Percentiles rank a stretch among this genome's conserved stretches.
Conservation (phyloP, 768 basidiomycete species). For the Auricularia sp. region DNA sequence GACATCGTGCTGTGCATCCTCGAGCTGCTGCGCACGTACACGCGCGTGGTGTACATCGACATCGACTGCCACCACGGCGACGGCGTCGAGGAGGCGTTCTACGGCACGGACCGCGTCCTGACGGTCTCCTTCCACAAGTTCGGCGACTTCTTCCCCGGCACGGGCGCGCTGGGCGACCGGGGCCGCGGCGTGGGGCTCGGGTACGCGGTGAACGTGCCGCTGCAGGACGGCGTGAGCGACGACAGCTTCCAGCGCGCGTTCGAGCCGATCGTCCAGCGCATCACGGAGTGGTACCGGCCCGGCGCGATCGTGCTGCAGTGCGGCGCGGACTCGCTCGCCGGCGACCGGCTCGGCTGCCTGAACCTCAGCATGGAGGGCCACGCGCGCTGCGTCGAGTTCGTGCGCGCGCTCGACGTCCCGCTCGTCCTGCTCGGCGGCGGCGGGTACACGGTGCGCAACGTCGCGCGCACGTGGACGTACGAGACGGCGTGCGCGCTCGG, state of each 20-base stretch:
- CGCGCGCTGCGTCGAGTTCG: slow-evolving; percentile 79
- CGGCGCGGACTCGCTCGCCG: slow-evolving; percentile 89
- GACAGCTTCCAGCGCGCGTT: slow-evolving; percentile 83
- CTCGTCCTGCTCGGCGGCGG: slow-evolving; percentile 90
- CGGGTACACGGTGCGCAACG: slow-evolving; percentile 95
- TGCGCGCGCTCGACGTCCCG: slow-evolving; percentile 74
- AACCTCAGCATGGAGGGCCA: slow-evolving; percentile 95
- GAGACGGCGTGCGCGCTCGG: slow-evolving; percentile 95
- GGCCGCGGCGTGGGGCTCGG: slow-evolving; percentile 77
- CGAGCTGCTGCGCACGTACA: slow-evolving; percentile 75
- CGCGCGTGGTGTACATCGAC: slow-evolving; percentile 92
- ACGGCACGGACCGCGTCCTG: slow-evolving; percentile 95
- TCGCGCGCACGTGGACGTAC: slow-evolving; percentile 89
- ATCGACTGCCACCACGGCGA: slow-evolving; percentile 99
- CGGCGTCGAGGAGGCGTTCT: slow-evolving; percentile 98
- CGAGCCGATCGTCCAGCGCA: slow-evolving; percentile 74
- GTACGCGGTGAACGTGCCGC: slow-evolving; percentile 86
- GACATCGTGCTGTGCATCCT: slow-evolving; percentile 92
- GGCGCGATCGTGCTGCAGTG: slow-evolving; percentile 87
- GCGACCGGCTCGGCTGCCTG: slow-evolving; percentile 93
- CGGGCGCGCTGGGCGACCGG: slow-evolving; percentile 74
- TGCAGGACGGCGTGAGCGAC: slow-evolving; percentile 91
- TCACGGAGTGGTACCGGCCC: slow-evolving; percentile 82
- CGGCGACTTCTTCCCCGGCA: slow-evolving; percentile 90
- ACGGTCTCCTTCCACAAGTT: slow-evolving; percentile 96